Evolutionary conservation across 768 basidiomycete species (phyloP).

Genomic region (Suillus placidus): DNA sequence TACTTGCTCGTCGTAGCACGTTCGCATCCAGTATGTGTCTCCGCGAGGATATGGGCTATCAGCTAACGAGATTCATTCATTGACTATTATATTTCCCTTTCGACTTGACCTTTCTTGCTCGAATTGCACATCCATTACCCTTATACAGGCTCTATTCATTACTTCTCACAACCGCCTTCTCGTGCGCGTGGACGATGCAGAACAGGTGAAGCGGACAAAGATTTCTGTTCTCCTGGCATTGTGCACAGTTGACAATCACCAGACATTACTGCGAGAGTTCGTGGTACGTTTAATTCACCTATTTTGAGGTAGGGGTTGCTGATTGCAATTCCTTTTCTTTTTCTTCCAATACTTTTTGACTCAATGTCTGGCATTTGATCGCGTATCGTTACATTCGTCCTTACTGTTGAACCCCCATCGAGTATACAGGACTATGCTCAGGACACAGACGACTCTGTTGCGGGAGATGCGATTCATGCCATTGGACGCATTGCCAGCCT

Average conservation of each 20-base stretch:
- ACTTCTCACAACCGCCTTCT: slow-evolving; percentile 65
- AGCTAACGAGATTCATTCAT: not conserved
- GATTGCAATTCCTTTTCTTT: not conserved
- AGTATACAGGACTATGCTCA: slow-evolving; percentile 72
- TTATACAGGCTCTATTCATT: slow-evolving; percentile 51
- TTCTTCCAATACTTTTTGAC: not conserved
- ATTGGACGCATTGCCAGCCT: slow-evolving; percentile 75
- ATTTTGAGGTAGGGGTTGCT: not conserved
- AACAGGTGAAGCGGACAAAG: slow-evolving; percentile 72
- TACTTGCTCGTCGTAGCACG: slow-evolving; percentile 70
- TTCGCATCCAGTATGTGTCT: slow-evolving; percentile 60
- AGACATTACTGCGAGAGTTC: slow-evolving; percentile 78
- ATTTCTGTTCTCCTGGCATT: slow-evolving; percentile 72
- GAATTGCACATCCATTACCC: too few relatives aligned
- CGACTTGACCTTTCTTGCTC: not conserved
- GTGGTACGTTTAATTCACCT: slow-evolving; percentile 54
- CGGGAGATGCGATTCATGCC: slow-evolving; percentile 72
- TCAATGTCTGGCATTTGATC: not conserved
- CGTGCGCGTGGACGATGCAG: slow-evolving; percentile 67
- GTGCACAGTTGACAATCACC: slow-evolving; percentile 65
- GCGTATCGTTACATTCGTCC: not conserved
- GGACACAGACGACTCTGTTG: slow-evolving; percentile 73
- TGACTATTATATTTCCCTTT: slow-evolving; percentile 40
- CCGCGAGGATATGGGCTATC: not conserved
- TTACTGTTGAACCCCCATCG: not conserved